Evolutionary conservation across 2,329 filamentous ascomycete species (phyloP).

Genomic region (Alternaria sp.): DNA sequence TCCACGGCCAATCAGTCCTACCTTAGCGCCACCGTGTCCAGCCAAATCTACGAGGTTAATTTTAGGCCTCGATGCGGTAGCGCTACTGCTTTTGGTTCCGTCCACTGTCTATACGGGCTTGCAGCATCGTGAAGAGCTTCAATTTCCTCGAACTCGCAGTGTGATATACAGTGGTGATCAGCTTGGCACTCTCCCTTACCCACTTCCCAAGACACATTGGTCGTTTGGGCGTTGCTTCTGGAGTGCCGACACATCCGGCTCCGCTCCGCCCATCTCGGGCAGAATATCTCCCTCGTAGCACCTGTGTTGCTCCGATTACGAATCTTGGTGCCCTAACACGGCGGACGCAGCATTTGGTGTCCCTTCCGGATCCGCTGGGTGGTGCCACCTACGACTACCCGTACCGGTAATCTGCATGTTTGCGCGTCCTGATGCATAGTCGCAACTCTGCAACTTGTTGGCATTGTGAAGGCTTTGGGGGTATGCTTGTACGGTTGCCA

Average conservation of each 20-base stretch:
- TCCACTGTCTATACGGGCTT: neutral
- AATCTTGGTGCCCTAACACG: neutral
- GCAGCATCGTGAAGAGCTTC: neutral
- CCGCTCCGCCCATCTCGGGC: constrained; percentile 2
- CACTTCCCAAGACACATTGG: neutral
- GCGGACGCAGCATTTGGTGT: neutral
- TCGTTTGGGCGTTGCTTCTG: constrained; percentile 1
- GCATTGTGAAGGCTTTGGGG: neutral
- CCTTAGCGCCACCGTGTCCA: constrained; percentile 2
- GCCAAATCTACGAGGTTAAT: constrained; percentile 8
- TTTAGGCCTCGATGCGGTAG: constrained; percentile 7
- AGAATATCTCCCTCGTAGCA: neutral
- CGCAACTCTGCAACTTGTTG: neutral
- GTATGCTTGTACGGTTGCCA: neutral
- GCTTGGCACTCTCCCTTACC: neutral
- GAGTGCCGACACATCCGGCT: constrained; percentile 11
- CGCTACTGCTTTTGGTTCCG: constrained; percentile 11
- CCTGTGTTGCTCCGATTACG: neutral
- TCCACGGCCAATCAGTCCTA: constrained; percentile 4
- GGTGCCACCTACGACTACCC: neutral
- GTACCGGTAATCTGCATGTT: neutral
- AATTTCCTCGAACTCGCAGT: neutral
- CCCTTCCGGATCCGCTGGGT: neutral
- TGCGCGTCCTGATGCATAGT: neutral
- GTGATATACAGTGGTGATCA: neutral